phyloP scores from a whole-genome alignment of 2,329 filamentous ascomycete species.

The Fusarium pseudoanthophilum region DNA sequence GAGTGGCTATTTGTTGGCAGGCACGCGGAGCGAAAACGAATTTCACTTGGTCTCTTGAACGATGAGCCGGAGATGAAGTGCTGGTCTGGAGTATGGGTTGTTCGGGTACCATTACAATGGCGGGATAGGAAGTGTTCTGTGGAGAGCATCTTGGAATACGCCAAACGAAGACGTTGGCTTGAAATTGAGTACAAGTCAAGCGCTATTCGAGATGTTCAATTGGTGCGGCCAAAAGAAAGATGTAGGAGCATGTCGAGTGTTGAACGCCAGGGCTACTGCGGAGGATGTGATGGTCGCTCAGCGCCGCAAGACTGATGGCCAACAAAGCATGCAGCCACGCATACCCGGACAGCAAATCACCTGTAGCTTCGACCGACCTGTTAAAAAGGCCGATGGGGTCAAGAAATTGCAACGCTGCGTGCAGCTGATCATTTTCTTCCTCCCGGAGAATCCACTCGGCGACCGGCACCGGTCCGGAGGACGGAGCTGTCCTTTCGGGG shows the following conservation, averaged over 20 bases:
- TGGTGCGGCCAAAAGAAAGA: neutral
- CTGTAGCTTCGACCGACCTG: neutral
- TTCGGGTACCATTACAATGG: neutral
- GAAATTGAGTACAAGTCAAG: neutral
- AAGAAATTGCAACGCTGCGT: neutral
- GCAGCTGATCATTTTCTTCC: neutral
- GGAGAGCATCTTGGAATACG: neutral
- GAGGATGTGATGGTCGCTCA: too few species aligned
- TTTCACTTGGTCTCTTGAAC: neutral
- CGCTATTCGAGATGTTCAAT: neutral
- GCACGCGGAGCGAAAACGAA: neutral
- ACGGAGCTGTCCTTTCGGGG: neutral
- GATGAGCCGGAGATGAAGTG: neutral
- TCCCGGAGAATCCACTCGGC: neutral
- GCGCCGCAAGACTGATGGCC: neutral
- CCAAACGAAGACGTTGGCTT: neutral
- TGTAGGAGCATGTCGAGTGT: neutral
- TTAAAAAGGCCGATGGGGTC: neutral
- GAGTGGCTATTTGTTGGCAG: neutral
- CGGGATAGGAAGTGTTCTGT: neutral
- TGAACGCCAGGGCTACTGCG: too few species aligned
- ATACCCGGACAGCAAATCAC: too few species aligned
- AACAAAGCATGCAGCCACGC: too few species aligned
- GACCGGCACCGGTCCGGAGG: neutral
- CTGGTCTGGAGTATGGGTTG: neutral